phyloP scores from a whole-genome alignment of 805 yeast species.

The Candida ipomoeae region DNA sequence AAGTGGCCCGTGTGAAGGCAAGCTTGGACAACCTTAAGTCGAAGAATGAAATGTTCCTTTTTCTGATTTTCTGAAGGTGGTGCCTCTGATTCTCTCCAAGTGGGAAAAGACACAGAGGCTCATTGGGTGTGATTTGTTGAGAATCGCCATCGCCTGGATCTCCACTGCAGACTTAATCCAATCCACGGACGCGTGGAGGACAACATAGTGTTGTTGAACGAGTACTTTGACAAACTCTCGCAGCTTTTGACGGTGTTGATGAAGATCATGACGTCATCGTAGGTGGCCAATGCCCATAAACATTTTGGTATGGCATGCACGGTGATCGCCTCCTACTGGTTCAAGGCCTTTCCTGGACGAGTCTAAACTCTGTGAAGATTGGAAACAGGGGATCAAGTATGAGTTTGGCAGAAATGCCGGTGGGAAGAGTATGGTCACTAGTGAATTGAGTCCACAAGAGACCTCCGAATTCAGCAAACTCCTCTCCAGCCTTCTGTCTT shows the following conservation, averaged over 20 bases:
- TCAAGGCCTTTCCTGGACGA: constrained; percentile 84
- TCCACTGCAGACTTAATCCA: constrained; percentile 32
- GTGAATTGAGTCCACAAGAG: constrained; percentile 41
- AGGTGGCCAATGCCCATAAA: constrained; percentile 19
- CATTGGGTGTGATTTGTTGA: constrained; percentile 37
- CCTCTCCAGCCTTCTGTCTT: constrained; percentile 34
- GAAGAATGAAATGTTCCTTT: constrained; percentile 26
- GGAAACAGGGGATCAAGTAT: constrained; percentile 52
- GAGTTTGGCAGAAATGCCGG: constrained; percentile 32
- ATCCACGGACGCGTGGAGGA: constrained; percentile 29
- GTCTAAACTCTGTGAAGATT: constrained; percentile 60
- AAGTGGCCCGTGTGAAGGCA: constrained; percentile 17
- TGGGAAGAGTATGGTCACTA: constrained; percentile 23
- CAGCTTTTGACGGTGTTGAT: constrained; percentile 13
- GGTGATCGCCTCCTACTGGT: constrained; percentile 31
- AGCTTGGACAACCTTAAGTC: constrained; percentile 23
- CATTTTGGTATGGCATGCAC: constrained; percentile 26
- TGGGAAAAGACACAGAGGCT: constrained; percentile 29
- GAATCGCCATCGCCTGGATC: constrained; percentile 31
- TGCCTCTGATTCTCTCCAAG: constrained; percentile 22
- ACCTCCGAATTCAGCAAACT: constrained; percentile 43
- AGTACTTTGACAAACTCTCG: constrained; percentile 24
- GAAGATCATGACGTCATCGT: constrained; percentile 12
- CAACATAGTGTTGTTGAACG: constrained; percentile 24
- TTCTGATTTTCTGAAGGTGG: constrained; percentile 22